Base-by-base conservation (phyloP, 768 basidiomycete genomes). In the Tylopilus balloui region DNA sequence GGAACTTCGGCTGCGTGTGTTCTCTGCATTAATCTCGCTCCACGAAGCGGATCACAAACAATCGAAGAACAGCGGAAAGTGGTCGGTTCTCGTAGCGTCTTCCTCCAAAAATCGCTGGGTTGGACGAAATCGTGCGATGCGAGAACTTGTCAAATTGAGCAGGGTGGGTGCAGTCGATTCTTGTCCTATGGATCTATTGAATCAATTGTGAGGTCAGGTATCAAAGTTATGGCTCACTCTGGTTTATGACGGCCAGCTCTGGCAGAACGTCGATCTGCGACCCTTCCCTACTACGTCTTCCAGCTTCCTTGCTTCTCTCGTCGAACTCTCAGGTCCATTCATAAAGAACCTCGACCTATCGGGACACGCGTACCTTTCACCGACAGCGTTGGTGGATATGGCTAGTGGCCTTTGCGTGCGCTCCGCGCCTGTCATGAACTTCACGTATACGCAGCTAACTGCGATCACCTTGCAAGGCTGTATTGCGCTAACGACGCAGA, bases 221-320 rank as follows among this genome's bases (percentile, higher is more conserved):
- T 92, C 86, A 24, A 86, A 79, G 62, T 60, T 73, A 10, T 95
- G 92, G 91, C 81, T 78, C 45, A 63, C 70, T 3, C 78, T 93
- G 32, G 81, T 84, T 21, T 81, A 84, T 57, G 92, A 95, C 63
- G 92, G 92, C 13, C 88, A 92, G 59, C 74, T 94, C n/a, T 94
- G 92, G 92, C 59, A 69, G 37, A 62, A 76, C 48, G 71, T 89
- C 28, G 77, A 88, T 61, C 71, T 92, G 28, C 75, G 65, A 17
- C 67, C 81, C 1, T 86, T 88, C 62, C 80, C 86, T 13, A 70
- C 73, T 31, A 62, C 84, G 7, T 75, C 84, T 12, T 59, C 72
- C 39, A 62, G 68, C 20, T 67, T 83, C 42, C 61, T 92, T 32
- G 53, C 73, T 29, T 77, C 76, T 31, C 68, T 94, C 24, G 69